These are phyloP conservation scores for Terfezia claveryi DNA, from an alignment of 495 filamentous ascomycete species.

Conservation along the genomic window DNA sequence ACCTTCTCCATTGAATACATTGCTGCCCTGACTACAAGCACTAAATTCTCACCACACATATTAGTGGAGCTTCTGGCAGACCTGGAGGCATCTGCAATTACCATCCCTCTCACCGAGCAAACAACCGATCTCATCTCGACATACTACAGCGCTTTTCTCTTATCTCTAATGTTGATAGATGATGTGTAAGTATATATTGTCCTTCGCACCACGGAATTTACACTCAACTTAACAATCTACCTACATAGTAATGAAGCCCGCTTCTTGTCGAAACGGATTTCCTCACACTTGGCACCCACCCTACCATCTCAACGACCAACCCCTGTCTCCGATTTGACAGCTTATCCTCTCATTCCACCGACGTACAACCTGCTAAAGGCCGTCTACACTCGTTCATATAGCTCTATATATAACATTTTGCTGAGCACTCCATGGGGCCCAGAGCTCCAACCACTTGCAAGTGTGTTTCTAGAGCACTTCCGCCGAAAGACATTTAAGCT, in stretches of 20 bases:
- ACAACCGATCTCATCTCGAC: conserved; percentile 22
- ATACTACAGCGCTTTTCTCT: conserved; percentile 31
- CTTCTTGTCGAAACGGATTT: conserved; percentile 29
- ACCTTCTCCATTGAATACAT: conserved; percentile 18
- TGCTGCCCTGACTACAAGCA: conserved; percentile 20
- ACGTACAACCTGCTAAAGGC: conserved; percentile 27
- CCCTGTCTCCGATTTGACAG: neutral
- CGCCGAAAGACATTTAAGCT: conserved; percentile 28
- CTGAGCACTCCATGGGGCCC: conserved; percentile 26
- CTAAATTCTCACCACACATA: conserved; percentile 20
- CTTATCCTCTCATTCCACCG: conserved; percentile 22
- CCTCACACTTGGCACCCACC: conserved; percentile 20
- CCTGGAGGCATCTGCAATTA: conserved; percentile 25
- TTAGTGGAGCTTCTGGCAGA: conserved; percentile 25
- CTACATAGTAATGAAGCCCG: conserved; percentile 30
- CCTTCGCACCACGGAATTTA: neutral
- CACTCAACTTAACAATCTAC: neutral
- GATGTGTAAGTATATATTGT: conserved; percentile 24
- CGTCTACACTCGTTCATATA: conserved; percentile 29
- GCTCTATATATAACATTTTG: conserved; percentile 24
- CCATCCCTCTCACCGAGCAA: conserved; percentile 16
- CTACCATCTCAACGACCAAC: conserved; percentile 7
- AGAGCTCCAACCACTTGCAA: conserved; percentile 21
- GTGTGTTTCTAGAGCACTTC: conserved; percentile 24
- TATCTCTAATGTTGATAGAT: conserved; percentile 30